Conservation (phyloP, 345 rosid species). For the Clarkia xantiana region DNA sequence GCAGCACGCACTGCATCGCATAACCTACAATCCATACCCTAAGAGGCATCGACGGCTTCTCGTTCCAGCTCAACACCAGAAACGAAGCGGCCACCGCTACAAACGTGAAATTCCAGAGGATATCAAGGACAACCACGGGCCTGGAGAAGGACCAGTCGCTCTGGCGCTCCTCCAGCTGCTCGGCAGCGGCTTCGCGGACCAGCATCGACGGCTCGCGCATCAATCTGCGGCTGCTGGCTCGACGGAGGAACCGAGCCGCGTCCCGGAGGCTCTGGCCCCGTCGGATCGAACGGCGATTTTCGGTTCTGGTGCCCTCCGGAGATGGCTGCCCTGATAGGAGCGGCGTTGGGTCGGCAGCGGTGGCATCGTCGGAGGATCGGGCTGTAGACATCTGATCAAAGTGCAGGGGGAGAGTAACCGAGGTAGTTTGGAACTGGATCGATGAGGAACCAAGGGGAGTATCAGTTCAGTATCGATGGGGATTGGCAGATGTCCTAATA, state of each 20-base stretch:
- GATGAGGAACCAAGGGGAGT: too few relatives aligned
- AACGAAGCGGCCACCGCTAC: constrained; percentile 55
- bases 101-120: constrained; percentile 76
- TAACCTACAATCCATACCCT: constrained; percentile 78
- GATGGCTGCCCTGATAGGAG: constrained; percentile 27
- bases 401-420: too few relatives aligned
- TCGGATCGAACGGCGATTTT: constrained; percentile 20
- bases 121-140: constrained; percentile 76
- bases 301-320: constrained; percentile 7
- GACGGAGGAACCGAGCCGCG: constrained; percentile 69
- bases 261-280: constrained; percentile 66
- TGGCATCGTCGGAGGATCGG: constrained; percentile 44
- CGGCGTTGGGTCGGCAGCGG: constrained; percentile 41
- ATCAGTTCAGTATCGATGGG: too few relatives aligned
- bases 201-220: constrained; percentile 94
- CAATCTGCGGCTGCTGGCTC: constrained; percentile 81
- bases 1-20: constrained; percentile 70
- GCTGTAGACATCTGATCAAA: constrained; percentile 10
- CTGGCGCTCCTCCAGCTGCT: constrained; percentile 95
- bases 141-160: constrained; percentile 97
- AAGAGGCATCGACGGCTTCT: constrained; percentile 58
- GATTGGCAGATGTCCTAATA: too few relatives aligned
- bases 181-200: constrained; percentile 89
- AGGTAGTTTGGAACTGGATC: too few relatives aligned
- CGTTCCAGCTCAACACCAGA: constrained; percentile 45